A percentile compares a stretch with the other conserved stretches of the same genome.
phyloP scores from a whole-genome alignment of 2,329 filamentous ascomycete genomes.

The Zalaria obscura region DNA sequence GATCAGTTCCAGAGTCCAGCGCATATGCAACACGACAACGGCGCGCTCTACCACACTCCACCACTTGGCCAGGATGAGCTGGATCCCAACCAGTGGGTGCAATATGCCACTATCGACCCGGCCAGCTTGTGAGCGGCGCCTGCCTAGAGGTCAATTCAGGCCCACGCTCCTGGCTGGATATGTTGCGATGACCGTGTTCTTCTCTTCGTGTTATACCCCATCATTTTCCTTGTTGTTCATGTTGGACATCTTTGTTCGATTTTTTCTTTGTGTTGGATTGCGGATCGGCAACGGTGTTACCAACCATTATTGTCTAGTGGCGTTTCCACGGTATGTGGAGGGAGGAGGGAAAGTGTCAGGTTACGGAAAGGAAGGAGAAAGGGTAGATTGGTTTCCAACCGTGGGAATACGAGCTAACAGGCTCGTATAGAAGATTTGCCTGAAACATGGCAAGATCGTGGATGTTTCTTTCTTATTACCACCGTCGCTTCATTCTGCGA shows the following conservation, averaged over 20 bases:
- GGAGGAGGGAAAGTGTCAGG: background rate
- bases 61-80: constrained; percentile 20
- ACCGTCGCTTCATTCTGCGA: background rate
- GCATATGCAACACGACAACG: constrained; percentile 4
- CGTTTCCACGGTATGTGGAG: background rate
- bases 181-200: background rate
- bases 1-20: constrained; percentile 15
- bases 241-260: background rate
- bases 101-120: constrained; percentile 33
- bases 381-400: background rate
- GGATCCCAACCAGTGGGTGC: constrained; percentile 32
- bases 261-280: background rate
- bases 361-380: background rate
- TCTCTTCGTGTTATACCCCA: constrained; percentile 1
- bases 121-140: constrained; percentile 24
- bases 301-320: background rate
- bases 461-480: too few relatives aligned
- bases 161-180: background rate
- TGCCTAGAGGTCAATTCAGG: background rate
- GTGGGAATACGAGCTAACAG: too few relatives aligned
- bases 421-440: too few relatives aligned
- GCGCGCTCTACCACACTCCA: constrained; percentile 9
- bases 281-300: background rate
- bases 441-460: too few relatives aligned
- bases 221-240: background rate